phyloP scores from a whole-genome alignment of 73 alveolate species.

The Urostyla sp. region DNA sequence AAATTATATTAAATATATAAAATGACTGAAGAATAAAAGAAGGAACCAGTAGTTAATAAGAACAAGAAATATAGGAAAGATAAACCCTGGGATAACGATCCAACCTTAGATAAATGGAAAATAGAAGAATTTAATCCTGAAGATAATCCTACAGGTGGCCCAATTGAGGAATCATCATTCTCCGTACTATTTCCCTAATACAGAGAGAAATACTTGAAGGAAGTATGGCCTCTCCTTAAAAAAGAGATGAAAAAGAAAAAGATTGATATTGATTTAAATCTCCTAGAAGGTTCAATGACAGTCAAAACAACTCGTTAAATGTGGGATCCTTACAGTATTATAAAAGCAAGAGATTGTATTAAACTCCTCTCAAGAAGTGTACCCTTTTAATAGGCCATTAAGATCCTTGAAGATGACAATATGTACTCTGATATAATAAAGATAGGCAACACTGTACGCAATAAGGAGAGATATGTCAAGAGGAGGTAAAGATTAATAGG shows the following conservation, averaged over 20 bases:
- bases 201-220: conserved; percentile 96
- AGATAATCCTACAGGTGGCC: conserved; percentile 92
- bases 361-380: conserved; percentile 97
- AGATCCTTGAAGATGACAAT: conserved; percentile 78
- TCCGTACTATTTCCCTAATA: conserved; percentile 99
- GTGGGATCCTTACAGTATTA: conserved; percentile 98
- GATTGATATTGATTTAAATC: conserved; percentile 92
- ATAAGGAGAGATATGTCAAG: conserved; percentile 97
- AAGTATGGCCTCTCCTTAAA: conserved; percentile 86
- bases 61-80: conserved; percentile 85
- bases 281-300: conserved; percentile 99
- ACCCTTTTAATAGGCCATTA: conserved; percentile 96
- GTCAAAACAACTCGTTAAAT: conserved; percentile 97
- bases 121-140: conserved; percentile 90
- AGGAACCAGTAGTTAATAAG: conserved; percentile 22
- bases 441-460: conserved; percentile 94
- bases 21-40: not conserved
- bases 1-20: not conserved
- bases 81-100: conserved; percentile 98
- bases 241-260: conserved; percentile 84
- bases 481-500: conserved; percentile 99
- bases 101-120: conserved; percentile 96
- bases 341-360: conserved; percentile 98
- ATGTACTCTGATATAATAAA: conserved; percentile 97
- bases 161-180: conserved; percentile 94